Base-by-base conservation (phyloP, 2,329 filamentous ascomycete genomes). In the Coccinonectria pachysandricola region DNA sequence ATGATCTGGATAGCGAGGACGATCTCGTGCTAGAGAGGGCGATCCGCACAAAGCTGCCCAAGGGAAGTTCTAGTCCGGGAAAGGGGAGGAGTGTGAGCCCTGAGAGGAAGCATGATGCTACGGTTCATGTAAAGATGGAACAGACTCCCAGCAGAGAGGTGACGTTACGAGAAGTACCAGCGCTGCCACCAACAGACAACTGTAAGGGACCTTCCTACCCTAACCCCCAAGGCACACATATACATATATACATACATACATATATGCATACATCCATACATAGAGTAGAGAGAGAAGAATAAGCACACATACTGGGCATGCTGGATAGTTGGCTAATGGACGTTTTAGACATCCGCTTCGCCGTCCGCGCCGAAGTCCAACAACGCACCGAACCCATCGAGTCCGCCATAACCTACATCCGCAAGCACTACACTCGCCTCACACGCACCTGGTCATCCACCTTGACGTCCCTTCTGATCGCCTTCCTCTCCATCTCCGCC, bases 311-410 rank as follows among this genome's bases (percentile, higher is more conserved):
- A n/a, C n/a, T n/a, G n/a, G n/a, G n/a, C n/a, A n/a, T n/a, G n/a
- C n/a, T n/a, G n/a, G n/a, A n/a, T n/a, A n/a, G n/a, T n/a, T n/a
- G n/a, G n/a, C n/a, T n/a, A n/a, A n/a, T n/a, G n/a, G n/a, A n/a
- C n/a, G n/a, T n/a, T 13, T 20, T 53, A 91, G 85, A 88, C 57
- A 83, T 94, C 45, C 82, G 86, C 39, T 87, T 95, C 56, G 81
- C 83, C 26, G 68, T 93, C 35, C 76, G 82, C 44, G 82, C 86
- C 35, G 86, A 94, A 60, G 81, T 92, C 15, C 82, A 88, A 47
- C 86, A 94, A 48, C 75, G 81, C 30, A 83, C 79, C 23, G 84
- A 88, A 47, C 84, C 83, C 9, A 80, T 94, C 42, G 83, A 92
- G 47, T 69, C 79, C 11, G 68, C 71, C 22, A 65, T 87, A 40